Evolutionary conservation across 2,329 filamentous ascomycete genomes (phyloP), one percentile per base, ranked within the genome.

Genomic region (Clonostachys chloroleuca): DNA sequence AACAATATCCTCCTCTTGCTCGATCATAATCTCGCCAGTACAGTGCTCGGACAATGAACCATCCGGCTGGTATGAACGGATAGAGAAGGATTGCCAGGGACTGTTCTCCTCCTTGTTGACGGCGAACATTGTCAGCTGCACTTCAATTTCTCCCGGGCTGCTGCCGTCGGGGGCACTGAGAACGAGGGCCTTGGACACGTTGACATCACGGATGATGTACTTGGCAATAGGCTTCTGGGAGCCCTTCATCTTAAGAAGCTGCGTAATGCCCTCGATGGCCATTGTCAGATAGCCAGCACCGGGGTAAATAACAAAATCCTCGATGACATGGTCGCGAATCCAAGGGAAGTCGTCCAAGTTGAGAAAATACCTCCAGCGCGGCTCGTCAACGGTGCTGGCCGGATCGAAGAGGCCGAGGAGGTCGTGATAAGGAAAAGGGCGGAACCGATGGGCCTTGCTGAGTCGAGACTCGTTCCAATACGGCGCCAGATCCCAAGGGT

Each of bases 201-300:
- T 34, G 24, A 49, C 13, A 39, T 49, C 34, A 13, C 43, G 41
- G 9, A 49, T 34, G 12, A 42, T 20, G 39, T 42, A 17, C 39
- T 24, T 44, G 30, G 36, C 20, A 12, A 46, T 42, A 17, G 18
- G n/a, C 7, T 35, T 34, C 17, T 20, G 16, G 10, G 40, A 20
- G 40, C 5, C 24, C 2, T 16, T 16, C 44, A 46, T 41, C n/a
- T 37, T 12, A 18, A 39, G 18, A 13, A 51, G 43, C 30, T 56
- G 56, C 5, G 52, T 50, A 7, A 56, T 42, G 13, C 62, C 65
- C 50, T 69, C 64, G 5, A 54, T 53, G 16, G 56, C 61, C 59
- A 66, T 64, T n/a, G 55, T 47, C 5, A 66, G 49, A 44, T 65
- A 67, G 12, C 57, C 65, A 2, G 65, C 59, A 8, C 48, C 58